Evolutionary conservation across 2,329 filamentous ascomycete genomes (phyloP), one percentile per base, ranked within the genome.

Genomic region (Chaetomium olivaceum): DNA sequence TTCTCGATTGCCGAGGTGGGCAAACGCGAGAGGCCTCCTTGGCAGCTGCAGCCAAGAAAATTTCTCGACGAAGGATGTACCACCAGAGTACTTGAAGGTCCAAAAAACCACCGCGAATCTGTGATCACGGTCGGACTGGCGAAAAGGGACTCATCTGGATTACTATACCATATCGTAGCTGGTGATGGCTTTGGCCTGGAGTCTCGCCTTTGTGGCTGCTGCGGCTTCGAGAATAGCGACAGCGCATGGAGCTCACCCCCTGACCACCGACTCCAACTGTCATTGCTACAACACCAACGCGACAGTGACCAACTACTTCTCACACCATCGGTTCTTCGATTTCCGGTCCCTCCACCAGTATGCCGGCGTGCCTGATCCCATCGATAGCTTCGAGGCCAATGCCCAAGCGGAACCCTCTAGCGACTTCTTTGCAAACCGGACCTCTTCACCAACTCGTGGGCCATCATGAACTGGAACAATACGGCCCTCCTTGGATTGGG

Each of bases 261-360:
- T 71, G 50, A 73, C 71, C 29, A 71, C 68, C 12, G 71, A 73
- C 67, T 70, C 70, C 25, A 72, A 73, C 62, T 79, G 77, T 69
- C 68, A 75, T 63, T 79, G 77, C 69, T 79, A 76, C 63, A 70
- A 74, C 60, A 79, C 77, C 67, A 78, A 78, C 65, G 73, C 72
- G 21, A 77, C 73, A 27, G 73, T 69, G 58, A 55, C 72, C 33
- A 71, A 74, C 64, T 78, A 76, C 68, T 78, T 77, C 61, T 74
- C 69, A 43, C 73, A 73, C 39, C 77, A 79, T 70, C 70, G 74
- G 52, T 78, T 79, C 71, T 78, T 77, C 68, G 77, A 78, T 70
- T 79, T 78, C 66, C 73, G 77, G 54, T 71, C 72, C 3, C 74
- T 76, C 48, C 62, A 66, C 3, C 70, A 76, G 46, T 74, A 77